These are phyloP conservation scores for Yamadazyma ubonensis DNA, from an alignment of 805 yeast species.

Conservation along the genomic window DNA sequence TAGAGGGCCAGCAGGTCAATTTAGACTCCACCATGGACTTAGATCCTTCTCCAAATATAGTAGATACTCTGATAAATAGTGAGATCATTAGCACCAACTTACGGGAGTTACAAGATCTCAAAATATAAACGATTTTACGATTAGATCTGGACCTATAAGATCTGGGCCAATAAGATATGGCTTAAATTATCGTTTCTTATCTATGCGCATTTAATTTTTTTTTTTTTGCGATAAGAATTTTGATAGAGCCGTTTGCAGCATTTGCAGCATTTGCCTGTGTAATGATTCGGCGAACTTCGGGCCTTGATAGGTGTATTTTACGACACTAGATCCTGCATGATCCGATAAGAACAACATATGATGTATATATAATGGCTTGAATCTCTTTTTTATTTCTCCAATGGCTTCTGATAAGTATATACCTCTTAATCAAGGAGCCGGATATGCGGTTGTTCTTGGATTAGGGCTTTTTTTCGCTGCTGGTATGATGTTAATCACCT, in stretches of 20 bases:
- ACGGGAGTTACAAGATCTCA: background rate
- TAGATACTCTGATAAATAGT: background rate
- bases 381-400: too few species aligned
- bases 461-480: conserved; percentile 76
- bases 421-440: conserved; percentile 70
- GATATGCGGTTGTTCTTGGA: conserved; percentile 86
- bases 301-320: background rate
- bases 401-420: conserved; percentile 6
- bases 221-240: background rate
- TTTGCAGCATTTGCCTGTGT: background rate
- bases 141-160: too few species aligned
- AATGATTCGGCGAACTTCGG: background rate
- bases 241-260: background rate
- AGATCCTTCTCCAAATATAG: background rate
- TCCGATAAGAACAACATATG: background rate
- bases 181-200: too few species aligned
- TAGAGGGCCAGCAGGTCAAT: conserved; percentile 5
- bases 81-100: background rate
- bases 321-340: background rate
- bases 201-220: background rate
- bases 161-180: too few species aligned
- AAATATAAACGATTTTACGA: background rate
- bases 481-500: conserved; percentile 78
- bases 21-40: conserved; percentile 8
- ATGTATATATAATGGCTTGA: too few species aligned